Evolutionary conservation across 78 protist genomes (phyloP).

Genomic region (Dictyostelium discoideum): DNA sequence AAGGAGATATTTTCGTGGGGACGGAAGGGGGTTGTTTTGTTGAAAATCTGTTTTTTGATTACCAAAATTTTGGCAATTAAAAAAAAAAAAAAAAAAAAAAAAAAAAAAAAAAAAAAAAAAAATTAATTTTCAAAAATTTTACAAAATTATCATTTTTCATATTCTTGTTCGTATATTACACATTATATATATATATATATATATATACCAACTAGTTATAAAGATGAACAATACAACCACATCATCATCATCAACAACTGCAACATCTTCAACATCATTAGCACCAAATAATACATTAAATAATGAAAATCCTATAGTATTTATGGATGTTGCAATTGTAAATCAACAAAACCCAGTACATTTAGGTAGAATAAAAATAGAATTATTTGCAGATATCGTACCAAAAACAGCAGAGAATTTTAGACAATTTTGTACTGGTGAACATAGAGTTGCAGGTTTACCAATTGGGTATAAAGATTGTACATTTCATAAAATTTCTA

Average conservation of each 20-base stretch:
- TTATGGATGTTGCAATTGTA: conserved; percentile 93
- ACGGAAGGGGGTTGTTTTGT: no score
- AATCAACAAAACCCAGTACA: conserved; percentile 61
- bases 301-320: conserved; percentile 91
- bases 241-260: background rate
- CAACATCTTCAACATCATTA: background rate
- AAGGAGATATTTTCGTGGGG: no score
- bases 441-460: conserved; percentile 81
- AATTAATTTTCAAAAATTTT: no score
- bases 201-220: no score
- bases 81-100: no score
- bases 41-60: no score
- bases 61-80: no score
- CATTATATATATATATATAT: no score
- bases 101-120: no score
- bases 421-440: conserved; percentile 94
- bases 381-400: conserved; percentile 94
- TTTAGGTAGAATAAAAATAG: conserved; percentile 93
- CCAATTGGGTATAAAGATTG: conserved; percentile 94
- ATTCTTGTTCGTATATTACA: no score
- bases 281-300: conserved; percentile 5
- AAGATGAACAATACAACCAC: background rate
- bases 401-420: conserved; percentile 97
- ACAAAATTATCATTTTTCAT: no score
- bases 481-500: conserved; percentile 93